Base-by-base conservation (phyloP, 176 grass and related monocot genomes). In the Aechmea fasciata region DNA sequence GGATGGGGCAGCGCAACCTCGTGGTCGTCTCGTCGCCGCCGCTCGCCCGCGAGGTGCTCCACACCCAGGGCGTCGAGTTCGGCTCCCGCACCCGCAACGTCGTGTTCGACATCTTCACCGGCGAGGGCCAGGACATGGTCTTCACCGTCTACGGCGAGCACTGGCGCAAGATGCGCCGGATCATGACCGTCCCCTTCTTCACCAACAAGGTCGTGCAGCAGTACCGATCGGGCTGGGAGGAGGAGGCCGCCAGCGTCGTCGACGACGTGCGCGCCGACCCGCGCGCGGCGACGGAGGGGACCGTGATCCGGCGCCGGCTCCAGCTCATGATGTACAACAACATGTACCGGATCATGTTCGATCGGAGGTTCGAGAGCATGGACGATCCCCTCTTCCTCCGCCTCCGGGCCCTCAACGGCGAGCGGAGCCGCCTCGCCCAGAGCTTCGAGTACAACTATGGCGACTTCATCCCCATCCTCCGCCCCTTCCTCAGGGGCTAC, bases 391-490 rank as follows among this genome's bases (percentile, higher is more conserved):
- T 96, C 1, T 96, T 91, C 77, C 63, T 84, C 69, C 59, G 74
- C 1, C 73, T 96, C 72, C 77, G 17, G 72, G 78, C 47, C 48
- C 80, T 88, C 50, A 96, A 96, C 73, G 75, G 72, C 33, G 85
- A 96, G 75, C 81, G 92, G 78, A 96, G 92, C 73, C 80, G 92
- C 0, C 79, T 96, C 48, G 85, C 92, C 17, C 92, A 96, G 85
- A 96, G 92, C 83, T 96, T 96, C 54, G 92, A 96, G 62, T 96
- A 96, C 65, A 96, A 96, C 69, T 96, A 96, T 48, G 92, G 92
- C 14, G 92, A 96, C 48, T 96, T 96, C 80, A 96, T 96, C 81
- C 92, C 85, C 22, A 74, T 96, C 54, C 72, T 96, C 47, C 79
- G 88, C 5, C 88, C 88, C 0, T 80, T 96, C 71, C 76, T 96